Evolutionary conservation across 139 green algal genomes (phyloP), one percentile per base, ranked within the genome.

Genomic region (Coccomyxa sp.): DNA sequence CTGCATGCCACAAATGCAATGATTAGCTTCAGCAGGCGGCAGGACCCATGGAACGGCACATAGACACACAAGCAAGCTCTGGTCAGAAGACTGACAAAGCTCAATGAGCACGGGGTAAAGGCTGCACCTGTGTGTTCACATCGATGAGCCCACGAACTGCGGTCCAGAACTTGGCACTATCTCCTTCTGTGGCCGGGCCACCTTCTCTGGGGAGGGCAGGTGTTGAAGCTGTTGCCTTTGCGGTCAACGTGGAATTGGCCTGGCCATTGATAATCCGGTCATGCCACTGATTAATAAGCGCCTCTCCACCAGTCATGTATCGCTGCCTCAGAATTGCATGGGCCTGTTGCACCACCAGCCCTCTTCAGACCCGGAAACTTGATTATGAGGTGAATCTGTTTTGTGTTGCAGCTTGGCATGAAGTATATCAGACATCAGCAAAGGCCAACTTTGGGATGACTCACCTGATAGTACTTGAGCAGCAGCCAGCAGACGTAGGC

Each of bases 311-410:
- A 17, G 58, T 76, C 51, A 88, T 57, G 77, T 81, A 85, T 21
- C 63, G 66, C 85, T 88, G 85, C 30, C 85, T 31, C 81, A 88
- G 81, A 13, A 84, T 32, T 11, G 76, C 67, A 15, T 88, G 85
- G 21, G 17, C 21, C 77, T 81, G 76, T 74, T 30, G 66, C 66
- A 9, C 66, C 21, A 31, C 74, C 21, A 13, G 31, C 10, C 31
- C 74, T 38, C 12, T 31, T 79, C 15, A 31, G 30, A 45, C n/a
- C 25, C 14, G 18, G 30, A 21, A 1, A 10, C 30, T 79, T 51
- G 30, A 21, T 38, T 79, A 28, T 7, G 25, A 79, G 30, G 74
- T 78, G 25, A 79, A 28, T 58, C 74, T 38, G 25, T 10, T 79
- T 79, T 79, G 30, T 58, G 11, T 74, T 27, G 3, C 66, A 74